Conservation (phyloP, 352 stramenopile genomes). For the Aphanomyces cochlioides region DNA sequence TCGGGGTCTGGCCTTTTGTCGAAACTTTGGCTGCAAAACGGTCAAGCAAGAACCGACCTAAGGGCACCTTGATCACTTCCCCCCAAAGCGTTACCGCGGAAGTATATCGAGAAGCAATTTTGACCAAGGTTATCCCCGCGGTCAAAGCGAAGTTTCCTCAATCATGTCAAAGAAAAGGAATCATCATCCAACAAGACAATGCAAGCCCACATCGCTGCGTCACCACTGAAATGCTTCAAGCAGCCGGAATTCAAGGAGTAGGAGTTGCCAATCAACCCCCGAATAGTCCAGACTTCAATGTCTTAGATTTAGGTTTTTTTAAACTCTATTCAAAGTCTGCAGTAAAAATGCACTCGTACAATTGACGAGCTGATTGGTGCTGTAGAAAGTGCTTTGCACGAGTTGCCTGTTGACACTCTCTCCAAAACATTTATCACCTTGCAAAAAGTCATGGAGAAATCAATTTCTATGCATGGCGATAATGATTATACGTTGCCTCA, state of each 20-base stretch:
- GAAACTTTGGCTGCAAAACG: not conserved
- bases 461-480: constrained; percentile 25
- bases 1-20: constrained; percentile 16
- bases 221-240: constrained; percentile 8
- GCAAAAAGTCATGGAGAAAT: constrained; percentile 32
- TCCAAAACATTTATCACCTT: constrained; percentile 36
- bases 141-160: constrained; percentile 10
- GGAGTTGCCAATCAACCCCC: not conserved
- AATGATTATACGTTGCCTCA: constrained; percentile 35
- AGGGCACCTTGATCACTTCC: not conserved
- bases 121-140: constrained; percentile 5
- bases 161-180: not conserved
- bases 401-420: constrained; percentile 28
- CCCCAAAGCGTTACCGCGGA: not conserved
- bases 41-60: not conserved
- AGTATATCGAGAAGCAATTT: not conserved
- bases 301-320: constrained; percentile 19
- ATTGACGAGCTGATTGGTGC: constrained; percentile 21
- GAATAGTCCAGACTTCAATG: constrained; percentile 17
- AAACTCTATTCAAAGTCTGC: constrained; percentile 17
- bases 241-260: not conserved
- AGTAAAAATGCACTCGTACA: not conserved
- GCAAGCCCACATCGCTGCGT: not conserved
- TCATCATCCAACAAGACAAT: constrained; percentile 13
- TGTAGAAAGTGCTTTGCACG: constrained; percentile 26